Conservation (phyloP, 2,329 filamentous ascomycete species). For the Botryosphaeria dothidea region DNA sequence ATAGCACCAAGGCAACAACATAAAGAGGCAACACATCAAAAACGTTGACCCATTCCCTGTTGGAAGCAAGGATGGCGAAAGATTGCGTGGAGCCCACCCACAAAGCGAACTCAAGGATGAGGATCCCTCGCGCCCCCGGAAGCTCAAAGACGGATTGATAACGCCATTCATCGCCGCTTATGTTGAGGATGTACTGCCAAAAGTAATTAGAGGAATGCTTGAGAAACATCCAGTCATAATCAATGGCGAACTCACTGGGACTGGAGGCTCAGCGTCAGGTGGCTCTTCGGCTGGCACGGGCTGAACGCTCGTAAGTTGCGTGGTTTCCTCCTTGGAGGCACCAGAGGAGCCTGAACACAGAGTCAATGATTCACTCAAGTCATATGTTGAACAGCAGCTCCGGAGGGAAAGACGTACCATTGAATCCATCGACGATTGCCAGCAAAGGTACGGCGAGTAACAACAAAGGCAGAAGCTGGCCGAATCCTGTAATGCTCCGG, state of each 20-base stretch:
- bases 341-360: no score
- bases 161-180: background rate
- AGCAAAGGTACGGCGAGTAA: background rate
- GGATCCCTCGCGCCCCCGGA: background rate
- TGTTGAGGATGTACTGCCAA: no score
- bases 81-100: background rate
- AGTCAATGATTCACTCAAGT: no score
- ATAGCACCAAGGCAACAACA: background rate
- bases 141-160: background rate
- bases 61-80: background rate
- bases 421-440: background rate
- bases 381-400: no score
- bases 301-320: background rate
- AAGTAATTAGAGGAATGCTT: no score
- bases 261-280: background rate
- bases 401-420: background rate
- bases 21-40: background rate
- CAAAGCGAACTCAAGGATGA: background rate
- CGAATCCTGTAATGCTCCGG: background rate
- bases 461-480: conserved; percentile 9
- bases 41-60: background rate
- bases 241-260: background rate
- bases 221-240: no score
- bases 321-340: no score
- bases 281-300: background rate